Evolutionary conservation across 768 basidiomycete species (phyloP), one percentile per base, ranked within the genome.

Genomic region (Symmetrospora coprosmae): DNA sequence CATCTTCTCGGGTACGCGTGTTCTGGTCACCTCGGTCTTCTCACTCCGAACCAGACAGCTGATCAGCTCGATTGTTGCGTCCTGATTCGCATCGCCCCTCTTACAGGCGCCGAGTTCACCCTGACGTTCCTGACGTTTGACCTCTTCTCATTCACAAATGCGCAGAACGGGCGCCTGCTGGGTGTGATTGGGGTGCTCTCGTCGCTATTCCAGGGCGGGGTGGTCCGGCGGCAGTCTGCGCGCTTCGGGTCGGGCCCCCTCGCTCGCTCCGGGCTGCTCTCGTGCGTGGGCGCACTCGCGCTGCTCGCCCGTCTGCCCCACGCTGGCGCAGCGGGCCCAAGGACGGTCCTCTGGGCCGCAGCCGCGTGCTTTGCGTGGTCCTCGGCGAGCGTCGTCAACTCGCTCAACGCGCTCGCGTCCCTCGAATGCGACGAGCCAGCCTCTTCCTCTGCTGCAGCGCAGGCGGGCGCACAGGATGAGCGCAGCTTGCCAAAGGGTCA

Each of bases 91-190:
- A 11, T 46, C 45, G 17, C 21, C 27, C 16, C 21, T 31, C 35
- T 7, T 45, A 34, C 31, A 75, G 92, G 91, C 13, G 81, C 94
- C 49, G 92, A 99, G 71, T 96, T 96, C 73, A 99, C 92, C 0
- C 76, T 99, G 21, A 92, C 89, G 0, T 97, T 97, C 77, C 76
- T 96, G 46, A 94, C 86, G 1, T 90, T 87, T 68, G 86, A 88
- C 71, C 73, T 87, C 85, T 74, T 72, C 83, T 77, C 47, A 25
- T 64, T 17, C 33, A n/a, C 50, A 9, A 63, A 59, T 63, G 11
- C 61, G 5, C 84, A 91, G 68, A 92, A 91, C 64, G 89, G 89
- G 17, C 78, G 77, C 60, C 78, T 92, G 35, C 85, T 91, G 31
- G 84, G 76, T 33, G 84, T 82, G 37, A 92, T 97, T 66, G 92